Evolutionary conservation across 1,284 basidiomycete genomes (phyloP).

Genomic region (Ceratobasidium sp.): DNA sequence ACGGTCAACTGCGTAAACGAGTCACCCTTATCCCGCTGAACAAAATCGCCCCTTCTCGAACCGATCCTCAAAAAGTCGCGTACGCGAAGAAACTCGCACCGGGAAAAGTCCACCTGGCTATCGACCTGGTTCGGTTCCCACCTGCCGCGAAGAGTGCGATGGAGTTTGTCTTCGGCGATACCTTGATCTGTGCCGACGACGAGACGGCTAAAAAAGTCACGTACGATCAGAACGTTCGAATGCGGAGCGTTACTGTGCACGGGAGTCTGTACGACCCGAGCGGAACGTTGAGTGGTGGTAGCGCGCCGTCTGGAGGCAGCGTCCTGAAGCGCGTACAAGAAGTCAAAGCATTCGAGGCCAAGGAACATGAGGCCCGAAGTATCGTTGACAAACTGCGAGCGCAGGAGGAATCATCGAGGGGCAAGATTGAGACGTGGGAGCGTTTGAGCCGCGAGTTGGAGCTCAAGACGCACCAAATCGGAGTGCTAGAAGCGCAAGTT

Average conservation of each 20-base stretch:
- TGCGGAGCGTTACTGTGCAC: conserved; percentile 89
- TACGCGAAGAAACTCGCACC: conserved; percentile 79
- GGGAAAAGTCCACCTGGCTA: conserved; percentile 83
- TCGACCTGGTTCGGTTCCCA: conserved; percentile 87
- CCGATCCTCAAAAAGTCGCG: conserved; percentile 64
- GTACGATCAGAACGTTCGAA: conserved; percentile 74
- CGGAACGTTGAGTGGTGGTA: conserved; percentile 92
- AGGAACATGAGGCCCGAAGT: conserved; percentile 54
- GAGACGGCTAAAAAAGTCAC: conserved; percentile 89
- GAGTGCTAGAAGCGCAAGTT: conserved; percentile 83
- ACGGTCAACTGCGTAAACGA: conserved; percentile 85
- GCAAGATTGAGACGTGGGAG: conserved; percentile 71
- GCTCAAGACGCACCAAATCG: conserved; percentile 87
- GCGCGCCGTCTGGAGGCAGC: conserved; percentile 78
- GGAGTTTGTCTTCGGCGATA: conserved; percentile 93
- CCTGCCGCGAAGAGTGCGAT: conserved; percentile 88
- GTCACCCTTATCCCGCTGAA: conserved; percentile 95
- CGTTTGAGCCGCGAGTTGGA: conserved; percentile 75
- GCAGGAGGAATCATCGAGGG: conserved; percentile 58
- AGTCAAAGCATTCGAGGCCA: conserved; percentile 66
- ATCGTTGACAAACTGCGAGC: conserved; percentile 56
- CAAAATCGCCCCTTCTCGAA: conserved; percentile 65
- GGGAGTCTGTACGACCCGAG: conserved; percentile 98
- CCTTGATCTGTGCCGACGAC: conserved; percentile 90
- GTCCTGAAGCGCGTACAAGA: conserved; percentile 88